phyloP scores from a whole-genome alignment of 805 yeast species.

The Saccharomyces kudriavzevii region DNA sequence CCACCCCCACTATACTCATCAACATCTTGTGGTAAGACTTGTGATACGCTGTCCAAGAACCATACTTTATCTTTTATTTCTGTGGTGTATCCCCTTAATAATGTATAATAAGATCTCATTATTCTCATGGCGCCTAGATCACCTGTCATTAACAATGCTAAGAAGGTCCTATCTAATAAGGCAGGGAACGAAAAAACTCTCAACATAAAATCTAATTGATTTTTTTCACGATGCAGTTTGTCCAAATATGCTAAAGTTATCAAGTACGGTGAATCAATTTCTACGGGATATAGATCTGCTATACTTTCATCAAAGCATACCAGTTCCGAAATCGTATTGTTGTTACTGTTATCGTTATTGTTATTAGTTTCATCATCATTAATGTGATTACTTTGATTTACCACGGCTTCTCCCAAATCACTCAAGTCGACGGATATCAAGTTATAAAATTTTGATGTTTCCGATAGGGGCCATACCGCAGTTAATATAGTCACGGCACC shows the following conservation, averaged over 20 bases:
- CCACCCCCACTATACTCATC: conserved; percentile 91
- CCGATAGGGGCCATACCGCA: conserved; percentile 87
- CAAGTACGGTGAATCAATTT: conserved; percentile 73
- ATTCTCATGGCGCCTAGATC: conserved; percentile 85
- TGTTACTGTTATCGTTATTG: conserved; percentile 17
- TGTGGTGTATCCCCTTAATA: conserved; percentile 71
- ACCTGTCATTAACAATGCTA: conserved; percentile 72
- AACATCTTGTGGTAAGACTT: conserved; percentile 84
- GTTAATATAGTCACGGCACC: conserved; percentile 94
- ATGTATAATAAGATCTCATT: conserved; percentile 78
- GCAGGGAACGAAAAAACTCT: conserved; percentile 94
- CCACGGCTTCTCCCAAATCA: conserved; percentile 64
- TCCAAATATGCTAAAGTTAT: conserved; percentile 80
- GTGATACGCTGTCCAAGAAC: conserved; percentile 88
- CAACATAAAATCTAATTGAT: conserved; percentile 77
- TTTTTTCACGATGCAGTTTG: conserved; percentile 71
- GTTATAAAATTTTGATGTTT: conserved; percentile 55
- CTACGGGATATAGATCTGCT: conserved; percentile 79
- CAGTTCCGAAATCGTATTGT: conserved; percentile 44
- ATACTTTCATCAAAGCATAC: conserved; percentile 82
- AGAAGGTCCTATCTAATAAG: conserved; percentile 68
- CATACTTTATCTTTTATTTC: conserved; percentile 87
- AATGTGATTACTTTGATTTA: conserved; percentile 4
- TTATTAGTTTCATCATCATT: not conserved
- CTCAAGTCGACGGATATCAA: conserved; percentile 82